Evolutionary conservation across 345 rosid species (phyloP).

Genomic region (Citrus cavaleriei): DNA sequence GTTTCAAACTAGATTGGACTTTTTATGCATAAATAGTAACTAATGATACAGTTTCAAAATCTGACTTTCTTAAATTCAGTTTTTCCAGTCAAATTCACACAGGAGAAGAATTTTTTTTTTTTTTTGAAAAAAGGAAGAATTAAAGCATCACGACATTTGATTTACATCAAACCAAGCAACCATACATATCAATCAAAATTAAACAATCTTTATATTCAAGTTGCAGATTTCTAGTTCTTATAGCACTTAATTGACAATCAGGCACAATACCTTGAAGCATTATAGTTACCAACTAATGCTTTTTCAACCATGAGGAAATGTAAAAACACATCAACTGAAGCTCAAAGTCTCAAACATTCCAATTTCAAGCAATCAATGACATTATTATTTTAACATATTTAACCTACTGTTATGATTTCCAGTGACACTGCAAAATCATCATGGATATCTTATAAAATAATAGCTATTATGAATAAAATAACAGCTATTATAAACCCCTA

Average conservation of each 20-base stretch:
- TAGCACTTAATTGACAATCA: too few relatives aligned
- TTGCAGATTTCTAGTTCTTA: too few relatives aligned
- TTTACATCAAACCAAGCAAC: not conserved
- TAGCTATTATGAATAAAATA: not conserved
- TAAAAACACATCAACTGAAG: not conserved
- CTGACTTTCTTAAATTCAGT: not conserved
- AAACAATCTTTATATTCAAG: not conserved
- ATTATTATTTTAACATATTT: not conserved
- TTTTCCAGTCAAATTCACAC: not conserved
- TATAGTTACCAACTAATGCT: not conserved
- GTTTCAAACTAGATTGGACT: not conserved
- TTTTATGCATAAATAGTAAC: not conserved
- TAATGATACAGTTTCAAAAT: not conserved
- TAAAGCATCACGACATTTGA: not conserved
- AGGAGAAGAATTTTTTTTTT: not conserved
- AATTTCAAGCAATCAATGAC: not conserved
- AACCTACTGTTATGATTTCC: not conserved
- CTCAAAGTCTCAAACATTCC: not conserved
- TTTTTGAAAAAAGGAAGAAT: not conserved
- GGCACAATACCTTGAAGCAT: not conserved
- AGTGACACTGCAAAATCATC: not conserved
- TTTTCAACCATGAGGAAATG: not conserved
- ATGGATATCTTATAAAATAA: not conserved
- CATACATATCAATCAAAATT: not conserved
- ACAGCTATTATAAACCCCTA: not conserved